Evolutionary conservation across 192 early-diverging fungal species (phyloP), one percentile per base, ranked within the genome.

Genomic region (Geranomyces variabilis): DNA sequence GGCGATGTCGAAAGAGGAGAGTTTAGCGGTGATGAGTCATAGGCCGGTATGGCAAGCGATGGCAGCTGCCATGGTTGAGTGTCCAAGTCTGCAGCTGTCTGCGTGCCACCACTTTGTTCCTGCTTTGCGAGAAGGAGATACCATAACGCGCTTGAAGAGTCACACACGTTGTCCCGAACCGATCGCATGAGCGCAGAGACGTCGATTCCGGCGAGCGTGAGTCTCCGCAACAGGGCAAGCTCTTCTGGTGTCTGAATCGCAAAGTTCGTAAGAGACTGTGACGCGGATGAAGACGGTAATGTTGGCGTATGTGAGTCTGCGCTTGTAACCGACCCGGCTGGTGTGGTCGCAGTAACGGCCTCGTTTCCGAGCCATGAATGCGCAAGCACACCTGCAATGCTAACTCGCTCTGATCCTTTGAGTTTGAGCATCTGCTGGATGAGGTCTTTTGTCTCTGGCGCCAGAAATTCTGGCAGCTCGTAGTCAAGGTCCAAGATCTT

Each of bases 401-500:
- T 75, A 8, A 87, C 78, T 41, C 92, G 84, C 21, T 91, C 82
- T 10, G 69, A 71, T 5, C 91, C 89, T n/a, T 92, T 83, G 14
- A 83, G 69, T 70, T 89, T 81, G 30, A 94, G 79, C 47, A 94
- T 90, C 51, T 79, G 56, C 34, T 72, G 66, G 28, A 94, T 87
- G 30, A 94, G 82, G 72, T 90, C 83, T 33, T 79, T 83, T 15
- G 81, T 81, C 51, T 87, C 87, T 88, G 26, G 41, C 48, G 47
- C 21, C 22, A 89, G 77, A 24, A 90, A 89, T 17, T 70, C 74
- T 0, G 91, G 89, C 28, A 94, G 80, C 51, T 86, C 83, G 76
- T 92, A 94, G 61, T 93, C 89, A 12, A 91, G 77, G 33, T 87
- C 80, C 44, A 87, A 70, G 28, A 94, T 94, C 68, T 91, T 91